These are phyloP conservation scores for Dendrocalamus sinicus DNA, from an alignment of 176 grass and related monocot species.

Conservation along the genomic window DNA sequence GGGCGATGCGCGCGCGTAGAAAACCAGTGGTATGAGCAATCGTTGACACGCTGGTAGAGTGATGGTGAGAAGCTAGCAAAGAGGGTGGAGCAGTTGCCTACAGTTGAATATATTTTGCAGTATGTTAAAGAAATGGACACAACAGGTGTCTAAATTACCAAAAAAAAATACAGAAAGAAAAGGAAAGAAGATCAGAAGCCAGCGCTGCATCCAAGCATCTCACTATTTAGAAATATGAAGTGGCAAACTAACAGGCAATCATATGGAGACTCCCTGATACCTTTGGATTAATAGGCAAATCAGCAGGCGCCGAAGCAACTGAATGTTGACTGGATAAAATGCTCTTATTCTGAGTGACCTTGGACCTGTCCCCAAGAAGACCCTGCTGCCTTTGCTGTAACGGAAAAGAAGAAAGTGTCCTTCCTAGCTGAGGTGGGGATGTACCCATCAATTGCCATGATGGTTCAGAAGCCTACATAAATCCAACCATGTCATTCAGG, in stretches of 20 bases:
- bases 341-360: slow-evolving; percentile 53
- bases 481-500: slow-evolving; percentile 31
- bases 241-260: slow-evolving; percentile 23
- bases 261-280: slow-evolving; percentile 42
- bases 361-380: slow-evolving; percentile 66
- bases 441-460: slow-evolving; percentile 73
- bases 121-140: slow-evolving; percentile 24
- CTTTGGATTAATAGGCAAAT: slow-evolving; percentile 63
- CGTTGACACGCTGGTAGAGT: slow-evolving; percentile 51
- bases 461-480: slow-evolving; percentile 62
- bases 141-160: neutral
- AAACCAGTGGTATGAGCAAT: slow-evolving; percentile 52
- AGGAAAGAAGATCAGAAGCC: neutral
- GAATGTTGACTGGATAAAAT: slow-evolving; percentile 50
- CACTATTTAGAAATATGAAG: slow-evolving; percentile 18
- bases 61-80: slow-evolving; percentile 53
- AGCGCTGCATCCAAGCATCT: neutral
- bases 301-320: slow-evolving; percentile 52
- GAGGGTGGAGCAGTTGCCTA: slow-evolving; percentile 52
- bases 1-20: slow-evolving; percentile 57
- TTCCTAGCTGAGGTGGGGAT: slow-evolving; percentile 56
- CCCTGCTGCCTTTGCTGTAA: slow-evolving; percentile 68
- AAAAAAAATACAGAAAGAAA: slow-evolving; percentile 31
- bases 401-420: slow-evolving; percentile 59
- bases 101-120: slow-evolving; percentile 17